phyloP scores from a whole-genome alignment of 345 rosid genomes.

The Combretum micranthum region DNA sequence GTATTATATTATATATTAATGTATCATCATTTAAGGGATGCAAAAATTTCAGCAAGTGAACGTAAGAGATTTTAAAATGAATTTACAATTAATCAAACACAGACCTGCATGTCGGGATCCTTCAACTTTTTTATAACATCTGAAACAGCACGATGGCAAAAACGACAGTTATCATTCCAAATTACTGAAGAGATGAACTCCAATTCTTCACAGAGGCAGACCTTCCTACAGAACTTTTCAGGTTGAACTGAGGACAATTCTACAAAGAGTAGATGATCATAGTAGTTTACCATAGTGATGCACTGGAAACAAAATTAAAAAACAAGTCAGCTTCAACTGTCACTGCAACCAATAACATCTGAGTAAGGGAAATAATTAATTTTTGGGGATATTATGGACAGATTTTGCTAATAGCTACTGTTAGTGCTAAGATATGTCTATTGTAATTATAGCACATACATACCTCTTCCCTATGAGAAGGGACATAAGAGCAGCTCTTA shows the following conservation, averaged over 20 bases:
- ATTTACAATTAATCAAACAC: no score
- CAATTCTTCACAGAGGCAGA: constrained; percentile 51
- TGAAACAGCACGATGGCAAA: constrained; percentile 64
- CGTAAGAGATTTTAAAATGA: no score
- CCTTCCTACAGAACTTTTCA: constrained; percentile 47
- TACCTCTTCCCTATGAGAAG: constrained; percentile 61
- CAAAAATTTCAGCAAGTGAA: no score
- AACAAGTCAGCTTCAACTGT: no score
- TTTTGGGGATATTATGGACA: no score
- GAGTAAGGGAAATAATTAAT: no score
- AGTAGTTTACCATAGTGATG: constrained; percentile 63
- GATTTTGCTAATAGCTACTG: no score
- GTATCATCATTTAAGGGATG: no score
- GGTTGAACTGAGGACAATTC: constrained; percentile 48
- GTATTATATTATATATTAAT: no score
- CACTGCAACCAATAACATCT: no score
- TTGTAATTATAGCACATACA: not conserved
- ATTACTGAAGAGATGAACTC: constrained; percentile 27
- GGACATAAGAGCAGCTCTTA: constrained; percentile 47
- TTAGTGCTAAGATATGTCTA: no score
- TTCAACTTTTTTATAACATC: constrained; percentile 57
- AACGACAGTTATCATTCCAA: constrained; percentile 53
- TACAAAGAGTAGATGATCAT: constrained; percentile 57
- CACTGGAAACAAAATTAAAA: constrained; percentile 40
- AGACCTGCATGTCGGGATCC: constrained; percentile 90